Percentiles rank a stretch among this genome's conserved stretches.
Conservation (phyloP, 192 early-diverging fungal species). For the Tieghemiomyces parasiticus region DNA sequence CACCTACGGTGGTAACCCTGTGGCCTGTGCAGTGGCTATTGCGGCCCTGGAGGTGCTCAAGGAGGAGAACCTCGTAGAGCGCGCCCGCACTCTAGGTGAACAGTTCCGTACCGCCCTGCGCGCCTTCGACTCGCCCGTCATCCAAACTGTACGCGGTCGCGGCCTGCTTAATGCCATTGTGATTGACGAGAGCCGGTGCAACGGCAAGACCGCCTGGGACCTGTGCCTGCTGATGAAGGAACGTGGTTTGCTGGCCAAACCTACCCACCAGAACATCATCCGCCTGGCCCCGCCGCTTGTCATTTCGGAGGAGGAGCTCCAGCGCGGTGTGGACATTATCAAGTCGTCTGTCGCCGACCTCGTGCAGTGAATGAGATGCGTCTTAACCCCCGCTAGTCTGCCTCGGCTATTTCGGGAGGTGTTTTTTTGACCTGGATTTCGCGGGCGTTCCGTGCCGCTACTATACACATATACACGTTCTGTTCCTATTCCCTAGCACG, state of each 20-base stretch:
- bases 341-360: constrained; percentile 62
- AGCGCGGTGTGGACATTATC: constrained; percentile 67
- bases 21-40: constrained; percentile 87
- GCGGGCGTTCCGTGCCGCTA: too few species aligned
- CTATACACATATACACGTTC: too few species aligned
- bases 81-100: constrained; percentile 57
- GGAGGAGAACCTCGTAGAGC: constrained; percentile 83
- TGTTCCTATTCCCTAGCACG: too few species aligned
- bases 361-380: constrained; percentile 8
- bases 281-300: constrained; percentile 88
- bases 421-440: too few species aligned
- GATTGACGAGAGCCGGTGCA: constrained; percentile 68
- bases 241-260: constrained; percentile 91
- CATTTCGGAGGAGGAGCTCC: constrained; percentile 86
- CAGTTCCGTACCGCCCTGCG: constrained; percentile 67
- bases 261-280: constrained; percentile 97
- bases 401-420: too few species aligned
- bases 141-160: constrained; percentile 72
- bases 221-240: constrained; percentile 86
- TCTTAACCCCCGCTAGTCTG: too few species aligned
- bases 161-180: constrained; percentile 95
- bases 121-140: constrained; percentile 61
- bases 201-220: constrained; percentile 89
- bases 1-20: constrained; percentile 95
- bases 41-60: constrained; percentile 88